These are phyloP conservation scores for Malassezia japonica DNA, from an alignment of 1,284 basidiomycete genomes.

Conservation along the genomic window DNA sequence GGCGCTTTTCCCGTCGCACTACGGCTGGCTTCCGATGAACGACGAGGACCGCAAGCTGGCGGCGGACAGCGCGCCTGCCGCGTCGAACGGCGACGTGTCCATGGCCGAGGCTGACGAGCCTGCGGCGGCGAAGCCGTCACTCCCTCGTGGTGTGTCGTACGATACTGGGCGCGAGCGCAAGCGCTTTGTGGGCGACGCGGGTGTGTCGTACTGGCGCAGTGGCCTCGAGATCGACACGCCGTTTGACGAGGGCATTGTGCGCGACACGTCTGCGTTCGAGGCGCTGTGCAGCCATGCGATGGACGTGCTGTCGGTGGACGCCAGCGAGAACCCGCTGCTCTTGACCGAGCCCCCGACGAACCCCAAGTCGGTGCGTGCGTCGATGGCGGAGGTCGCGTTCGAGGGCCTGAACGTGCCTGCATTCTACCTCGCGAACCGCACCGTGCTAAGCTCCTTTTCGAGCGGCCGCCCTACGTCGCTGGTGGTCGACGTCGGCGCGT, in stretches of 20 bases:
- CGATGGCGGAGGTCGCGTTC: conserved; percentile 91
- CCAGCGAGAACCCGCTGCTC: conserved; percentile 76
- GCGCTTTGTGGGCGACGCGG: conserved; percentile 72
- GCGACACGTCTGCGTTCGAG: conserved; percentile 23
- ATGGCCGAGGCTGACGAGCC: conserved; percentile 11
- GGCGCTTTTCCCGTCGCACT: conserved; percentile 77
- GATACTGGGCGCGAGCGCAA: conserved; percentile 54
- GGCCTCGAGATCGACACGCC: conserved; percentile 78
- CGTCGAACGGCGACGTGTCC: conserved; percentile 16
- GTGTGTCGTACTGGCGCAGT: conserved; percentile 81
- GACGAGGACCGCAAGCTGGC: conserved; percentile 45
- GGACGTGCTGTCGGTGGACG: conserved; percentile 25
- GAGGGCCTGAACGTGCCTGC: conserved; percentile 90
- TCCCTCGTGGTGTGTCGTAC: conserved; percentile 19
- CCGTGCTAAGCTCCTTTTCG: conserved; percentile 94
- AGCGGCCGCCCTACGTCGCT: conserved; percentile 91
- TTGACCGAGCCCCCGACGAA: conserved; percentile 97
- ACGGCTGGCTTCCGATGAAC: conserved; percentile 59
- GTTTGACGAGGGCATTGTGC: conserved; percentile 63
- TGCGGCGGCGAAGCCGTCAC: not conserved
- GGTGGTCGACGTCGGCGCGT: conserved; percentile 84
- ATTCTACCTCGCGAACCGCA: conserved; percentile 90
- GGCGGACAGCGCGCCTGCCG: conserved; percentile 2
- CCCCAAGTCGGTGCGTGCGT: conserved; percentile 73
- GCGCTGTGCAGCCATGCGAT: conserved; percentile 24